Percentiles rank a stretch among this genome's conserved stretches.
Evolutionary conservation across 2,329 filamentous ascomycete species (phyloP).

Genomic region (Ceratocystis colombiana): DNA sequence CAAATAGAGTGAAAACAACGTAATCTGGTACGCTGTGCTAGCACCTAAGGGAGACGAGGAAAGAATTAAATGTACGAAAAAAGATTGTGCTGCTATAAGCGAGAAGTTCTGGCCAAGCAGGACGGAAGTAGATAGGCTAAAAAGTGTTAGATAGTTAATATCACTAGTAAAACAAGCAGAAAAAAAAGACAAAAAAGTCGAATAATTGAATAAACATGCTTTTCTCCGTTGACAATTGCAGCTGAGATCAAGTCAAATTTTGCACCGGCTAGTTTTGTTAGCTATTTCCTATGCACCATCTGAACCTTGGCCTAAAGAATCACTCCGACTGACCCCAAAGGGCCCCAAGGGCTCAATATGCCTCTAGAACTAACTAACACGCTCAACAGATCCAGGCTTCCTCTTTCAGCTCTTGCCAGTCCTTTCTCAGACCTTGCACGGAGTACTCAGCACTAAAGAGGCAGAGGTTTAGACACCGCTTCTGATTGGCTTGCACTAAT

Average conservation of each 20-base stretch:
- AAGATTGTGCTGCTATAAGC: neutral
- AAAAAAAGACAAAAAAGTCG: neutral
- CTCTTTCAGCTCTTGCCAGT: neutral
- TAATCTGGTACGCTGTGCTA: no score
- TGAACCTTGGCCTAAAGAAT: neutral
- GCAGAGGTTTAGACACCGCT: neutral
- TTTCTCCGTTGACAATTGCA: neutral
- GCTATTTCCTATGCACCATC: neutral
- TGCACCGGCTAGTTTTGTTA: neutral
- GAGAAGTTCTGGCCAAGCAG: neutral
- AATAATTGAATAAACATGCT: neutral
- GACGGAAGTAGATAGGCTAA: no score
- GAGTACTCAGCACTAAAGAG: neutral
- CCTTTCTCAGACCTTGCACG: no score
- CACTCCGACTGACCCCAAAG: no score
- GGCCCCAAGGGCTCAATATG: no score
- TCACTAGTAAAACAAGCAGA: neutral
- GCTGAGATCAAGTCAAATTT: neutral
- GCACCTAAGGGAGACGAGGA: no score
- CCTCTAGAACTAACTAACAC: neutral
- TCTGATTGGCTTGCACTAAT: neutral
- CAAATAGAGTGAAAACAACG: no score
- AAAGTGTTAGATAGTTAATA: neutral
- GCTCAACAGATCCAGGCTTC: neutral
- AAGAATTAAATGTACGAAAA: neutral